phyloP scores from a whole-genome alignment of 306 rosid species.

The Prunus fruticosa region DNA sequence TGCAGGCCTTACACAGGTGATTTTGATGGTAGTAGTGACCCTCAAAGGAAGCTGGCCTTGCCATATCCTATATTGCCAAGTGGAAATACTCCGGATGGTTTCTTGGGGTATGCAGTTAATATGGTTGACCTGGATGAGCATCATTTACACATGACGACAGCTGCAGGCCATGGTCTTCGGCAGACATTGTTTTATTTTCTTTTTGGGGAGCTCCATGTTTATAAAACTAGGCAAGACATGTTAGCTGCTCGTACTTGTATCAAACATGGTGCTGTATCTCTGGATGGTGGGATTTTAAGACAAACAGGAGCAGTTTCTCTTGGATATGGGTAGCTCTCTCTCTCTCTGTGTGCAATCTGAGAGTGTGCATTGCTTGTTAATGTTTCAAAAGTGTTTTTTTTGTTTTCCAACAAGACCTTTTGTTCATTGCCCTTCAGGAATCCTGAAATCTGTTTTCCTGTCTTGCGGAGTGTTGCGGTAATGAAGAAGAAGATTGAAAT shows the following conservation, averaged over 20 bases:
- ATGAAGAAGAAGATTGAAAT: slow-evolving; percentile 7
- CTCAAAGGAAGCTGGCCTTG: slow-evolving; percentile 50
- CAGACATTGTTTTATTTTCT: slow-evolving; percentile 56
- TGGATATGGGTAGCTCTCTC: slow-evolving; percentile 44
- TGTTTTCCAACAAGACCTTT: neutral
- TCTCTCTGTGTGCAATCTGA: neutral
- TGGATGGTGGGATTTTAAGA: slow-evolving; percentile 61
- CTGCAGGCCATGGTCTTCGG: slow-evolving; percentile 50
- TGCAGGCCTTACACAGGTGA: slow-evolving; percentile 44
- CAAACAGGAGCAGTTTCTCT: slow-evolving; percentile 43
- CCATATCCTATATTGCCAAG: slow-evolving; percentile 28
- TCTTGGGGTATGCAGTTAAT: slow-evolving; percentile 65
- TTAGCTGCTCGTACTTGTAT: slow-evolving; percentile 44
- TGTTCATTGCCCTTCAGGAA: slow-evolving; percentile 34
- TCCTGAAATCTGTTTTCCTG: slow-evolving; percentile 42
- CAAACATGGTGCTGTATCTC: slow-evolving; percentile 59
- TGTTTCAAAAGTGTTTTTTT: neutral
- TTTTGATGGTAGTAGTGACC: slow-evolving; percentile 18
- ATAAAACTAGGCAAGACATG: slow-evolving; percentile 45
- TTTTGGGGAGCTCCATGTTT: slow-evolving; percentile 57
- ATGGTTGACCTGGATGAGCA: slow-evolving; percentile 43
- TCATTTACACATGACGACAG: slow-evolving; percentile 33
- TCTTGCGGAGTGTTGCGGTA: slow-evolving; percentile 5
- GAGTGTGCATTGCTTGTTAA: neutral
- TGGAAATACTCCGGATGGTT: slow-evolving; percentile 44